These are phyloP conservation scores for Coemansia sp. DNA, from an alignment of 192 early-diverging fungal species.

Conservation along the genomic window DNA sequence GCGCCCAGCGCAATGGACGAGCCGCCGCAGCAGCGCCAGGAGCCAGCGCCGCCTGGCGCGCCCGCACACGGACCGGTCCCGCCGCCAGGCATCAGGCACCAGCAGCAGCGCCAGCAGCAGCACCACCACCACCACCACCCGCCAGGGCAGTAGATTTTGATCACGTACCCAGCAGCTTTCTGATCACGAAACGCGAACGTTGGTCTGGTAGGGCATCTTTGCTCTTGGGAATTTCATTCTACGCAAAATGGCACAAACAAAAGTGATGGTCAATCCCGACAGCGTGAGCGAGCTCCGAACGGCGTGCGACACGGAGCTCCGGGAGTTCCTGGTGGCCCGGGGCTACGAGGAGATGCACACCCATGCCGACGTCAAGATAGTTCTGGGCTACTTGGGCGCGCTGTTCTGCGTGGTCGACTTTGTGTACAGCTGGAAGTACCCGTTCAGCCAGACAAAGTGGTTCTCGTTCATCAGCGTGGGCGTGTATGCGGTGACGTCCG, in stretches of 20 bases:
- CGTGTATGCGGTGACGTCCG: slow-evolving; percentile 46
- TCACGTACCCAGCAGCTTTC: not conserved
- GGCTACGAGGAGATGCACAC: slow-evolving; percentile 67
- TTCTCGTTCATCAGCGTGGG: slow-evolving; percentile 56
- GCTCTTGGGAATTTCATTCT: no score
- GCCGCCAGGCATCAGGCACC: slow-evolving; percentile 20
- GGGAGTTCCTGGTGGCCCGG: slow-evolving; percentile 36
- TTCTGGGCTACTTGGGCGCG: slow-evolving; percentile 72
- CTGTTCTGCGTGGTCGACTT: slow-evolving; percentile 67
- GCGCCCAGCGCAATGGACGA: slow-evolving; percentile 70
- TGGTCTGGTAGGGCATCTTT: no score
- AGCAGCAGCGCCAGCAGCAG: slow-evolving; percentile 1
- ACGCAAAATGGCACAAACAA: slow-evolving; percentile 1
- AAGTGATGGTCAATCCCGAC: slow-evolving; percentile 44
- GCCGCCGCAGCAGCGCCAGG: slow-evolving; percentile 53
- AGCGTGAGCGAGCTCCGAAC: slow-evolving; percentile 53
- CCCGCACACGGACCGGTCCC: slow-evolving; percentile 31
- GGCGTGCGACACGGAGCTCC: slow-evolving; percentile 60
- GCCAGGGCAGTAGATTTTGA: not conserved
- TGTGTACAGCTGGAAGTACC: slow-evolving; percentile 62
- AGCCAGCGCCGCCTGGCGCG: slow-evolving; percentile 7
- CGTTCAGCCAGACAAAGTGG: slow-evolving; percentile 58
- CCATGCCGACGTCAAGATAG: slow-evolving; percentile 76
- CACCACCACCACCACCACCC: not conserved
- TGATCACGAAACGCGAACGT: no score